Percentiles rank a stretch among this genome's conserved stretches.
These are phyloP conservation scores for Xylaria grammica DNA, from an alignment of 495 filamentous ascomycete species.

Conservation along the genomic window DNA sequence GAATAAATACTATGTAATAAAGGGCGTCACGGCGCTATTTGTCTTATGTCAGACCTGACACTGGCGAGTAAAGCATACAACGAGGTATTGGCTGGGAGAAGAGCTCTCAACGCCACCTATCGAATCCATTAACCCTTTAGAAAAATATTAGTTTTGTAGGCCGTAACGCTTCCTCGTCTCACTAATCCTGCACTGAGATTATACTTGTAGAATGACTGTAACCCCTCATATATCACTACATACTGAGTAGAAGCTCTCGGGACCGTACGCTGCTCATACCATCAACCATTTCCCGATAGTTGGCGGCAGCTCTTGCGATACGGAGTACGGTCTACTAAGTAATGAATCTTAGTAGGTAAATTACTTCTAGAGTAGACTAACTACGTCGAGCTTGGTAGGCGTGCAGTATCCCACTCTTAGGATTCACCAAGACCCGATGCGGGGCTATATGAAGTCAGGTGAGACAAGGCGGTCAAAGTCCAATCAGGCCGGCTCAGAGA, in stretches of 20 bases:
- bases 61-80: background rate
- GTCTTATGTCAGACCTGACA: constrained; percentile 4
- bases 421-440: constrained; percentile 13
- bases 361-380: background rate
- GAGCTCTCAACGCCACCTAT: background rate
- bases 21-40: background rate
- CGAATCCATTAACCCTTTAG: too few relatives aligned
- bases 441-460: constrained; percentile 9
- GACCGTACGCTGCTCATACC: background rate
- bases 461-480: constrained; percentile 17
- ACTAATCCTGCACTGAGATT: too few relatives aligned
- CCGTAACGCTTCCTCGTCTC: constrained; percentile 11
- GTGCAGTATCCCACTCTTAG: constrained; percentile 19
- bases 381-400: background rate
- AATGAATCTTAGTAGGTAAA: background rate
- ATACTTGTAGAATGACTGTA: too few relatives aligned
- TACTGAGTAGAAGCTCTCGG: too few relatives aligned
- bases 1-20: background rate
- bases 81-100: background rate
- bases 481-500: background rate
- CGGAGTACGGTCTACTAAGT: too few relatives aligned
- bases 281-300: too few relatives aligned
- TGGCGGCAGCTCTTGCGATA: too few relatives aligned
- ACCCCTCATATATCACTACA: too few relatives aligned
- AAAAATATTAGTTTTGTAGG: constrained; percentile 9